Conservation (phyloP, 2,329 filamentous ascomycete species). For the Rhinocladiella mackenziei region DNA sequence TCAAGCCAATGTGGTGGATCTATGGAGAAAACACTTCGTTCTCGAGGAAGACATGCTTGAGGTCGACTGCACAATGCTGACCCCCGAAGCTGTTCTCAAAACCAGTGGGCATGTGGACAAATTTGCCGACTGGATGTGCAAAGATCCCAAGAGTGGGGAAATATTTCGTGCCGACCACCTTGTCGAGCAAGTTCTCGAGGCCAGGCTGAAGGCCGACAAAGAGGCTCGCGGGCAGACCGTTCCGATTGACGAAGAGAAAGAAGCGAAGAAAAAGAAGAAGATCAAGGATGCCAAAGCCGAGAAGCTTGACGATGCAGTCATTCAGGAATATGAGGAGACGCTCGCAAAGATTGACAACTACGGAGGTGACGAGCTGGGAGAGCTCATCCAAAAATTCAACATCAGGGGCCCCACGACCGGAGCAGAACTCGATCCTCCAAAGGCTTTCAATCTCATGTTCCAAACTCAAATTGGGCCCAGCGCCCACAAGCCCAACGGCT, state of each 20-base stretch:
- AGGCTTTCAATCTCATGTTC: conserved; percentile 99
- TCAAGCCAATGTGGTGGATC: conserved; percentile 80
- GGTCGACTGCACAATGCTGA: conserved; percentile 90
- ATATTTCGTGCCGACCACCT: conserved; percentile 95
- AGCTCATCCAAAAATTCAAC: conserved; percentile 85
- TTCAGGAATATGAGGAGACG: conserved; percentile 85
- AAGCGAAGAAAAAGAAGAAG: conserved; percentile 86
- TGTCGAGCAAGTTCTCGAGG: conserved; percentile 88
- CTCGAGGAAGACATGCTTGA: conserved; percentile 93
- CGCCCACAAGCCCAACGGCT: conserved; percentile 72
- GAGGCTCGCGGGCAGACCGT: conserved; percentile 79
- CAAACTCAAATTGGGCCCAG: conserved; percentile 90
- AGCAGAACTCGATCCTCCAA: conserved; percentile 70
- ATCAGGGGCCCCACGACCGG: conserved; percentile 83
- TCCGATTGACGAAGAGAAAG: conserved; percentile 65
- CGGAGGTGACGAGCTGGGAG: conserved; percentile 76
- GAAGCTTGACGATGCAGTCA: conserved; percentile 80
- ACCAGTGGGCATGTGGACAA: conserved; percentile 96
- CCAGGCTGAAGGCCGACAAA: conserved; percentile 82
- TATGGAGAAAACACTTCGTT: conserved; percentile 91
- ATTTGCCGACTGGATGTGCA: conserved; percentile 99
- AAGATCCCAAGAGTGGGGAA: conserved; percentile 95
- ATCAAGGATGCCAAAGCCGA: conserved; percentile 70
- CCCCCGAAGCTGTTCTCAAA: conserved; percentile 89
- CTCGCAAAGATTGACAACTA: conserved; percentile 96